Evolutionary conservation across 176 grass and related monocot species (phyloP).

Genomic region (bread wheat (Triticum aestivum)): IWGSC_CS_RefSeq_v2.1 NC_057799.1:217974488-217974987

Average conservation of each 20-base stretch:
- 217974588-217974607: constrained; percentile 4
- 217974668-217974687: not conserved
- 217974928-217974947: not conserved
- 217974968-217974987: constrained; percentile 6
- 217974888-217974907: not conserved
- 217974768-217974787: constrained; percentile 99
- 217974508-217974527: not conserved
- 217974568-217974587: not conserved
- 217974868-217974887: not conserved
- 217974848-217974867: not conserved
- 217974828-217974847: not conserved
- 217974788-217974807: constrained; percentile 55
- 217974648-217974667: constrained; percentile 9
- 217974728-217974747: constrained; percentile 92
- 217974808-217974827: constrained; percentile 13
- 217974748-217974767: constrained; percentile 94
- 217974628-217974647: not conserved
- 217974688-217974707: not conserved
- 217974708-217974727: constrained; percentile 46
- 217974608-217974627: not conserved
- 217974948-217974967: not conserved
- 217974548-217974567: not conserved
- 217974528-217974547: not conserved
- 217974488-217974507: constrained; percentile 14
- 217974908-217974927: not conserved